Base-by-base conservation (phyloP, 2,329 filamentous ascomycete genomes). In the Rutstroemia sp. region DNA sequence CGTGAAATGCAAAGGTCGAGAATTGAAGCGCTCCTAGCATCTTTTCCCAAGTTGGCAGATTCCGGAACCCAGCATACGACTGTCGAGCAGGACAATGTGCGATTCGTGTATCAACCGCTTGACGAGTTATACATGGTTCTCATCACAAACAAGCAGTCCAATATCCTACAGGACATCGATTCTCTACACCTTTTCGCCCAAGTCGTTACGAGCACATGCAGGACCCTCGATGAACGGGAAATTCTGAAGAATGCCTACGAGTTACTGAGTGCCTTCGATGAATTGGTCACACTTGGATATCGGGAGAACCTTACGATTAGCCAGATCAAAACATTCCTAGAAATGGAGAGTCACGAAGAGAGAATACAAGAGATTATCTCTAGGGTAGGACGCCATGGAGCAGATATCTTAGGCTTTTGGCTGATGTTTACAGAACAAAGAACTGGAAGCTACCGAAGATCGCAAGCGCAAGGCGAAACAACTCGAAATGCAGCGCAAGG, bases 51-150 rank as follows among this genome's bases (percentile, higher is more conserved):
- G 77, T 88, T 97, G 58, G 92, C 94, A 69, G 92, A 96, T 73
- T 91, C 89, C 61, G 89, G 92, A 60, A 96, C 91, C 52, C 94
- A 99, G 75, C 94, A 99, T 74, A 99, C 94, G 27, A 99, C 90
- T 5, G 92, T 97, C 68, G 94, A 99, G 75, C 92, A 97, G 75
- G 95, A 99, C 78, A 97, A 96, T 77, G 94, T 99, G 70, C 92
- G 94, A 77, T 99, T 96, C 71, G 94, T 99, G 58, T 99, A 99
- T 79, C 94, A 99, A 73, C 95, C 94, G 59, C 82, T 99, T 63
- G 95, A 99, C 76, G 95, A 99, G 78, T 86, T 99, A 63, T 99
- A 99, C 82, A 97, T 99, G 84, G 92, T 99, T 64, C 85, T 99
- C 69, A 97, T 99, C 75, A 99, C 95, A 73, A 99, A 99, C 79